Base-by-base conservation (phyloP, 345 rosid species). In the Carallia pectinifolia region DNA sequence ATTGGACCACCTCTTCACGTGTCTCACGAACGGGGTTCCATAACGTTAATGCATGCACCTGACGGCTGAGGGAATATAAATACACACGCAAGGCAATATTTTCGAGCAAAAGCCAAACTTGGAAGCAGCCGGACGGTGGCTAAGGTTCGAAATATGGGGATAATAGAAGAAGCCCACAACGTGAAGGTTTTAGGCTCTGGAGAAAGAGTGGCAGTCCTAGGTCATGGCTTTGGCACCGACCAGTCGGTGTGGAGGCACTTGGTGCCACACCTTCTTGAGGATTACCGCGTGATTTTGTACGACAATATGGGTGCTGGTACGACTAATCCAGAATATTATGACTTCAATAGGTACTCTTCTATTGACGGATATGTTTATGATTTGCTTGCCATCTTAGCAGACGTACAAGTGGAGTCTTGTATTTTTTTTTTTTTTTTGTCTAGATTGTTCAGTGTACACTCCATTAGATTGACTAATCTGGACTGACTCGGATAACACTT, bases 321-420 rank as follows among this genome's bases (percentile, higher is more conserved):
- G 6, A 66, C 76, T 9, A 48, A 66, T 65, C 71, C 66, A 0
- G 53, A 65, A 4, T 65, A 66, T 36, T 66, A 33, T 6, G 66
- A 72, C 12, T 73, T 66, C n/a, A 39, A 47, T n/a, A 66, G 76
- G 47, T 48, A 48, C 53, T 58, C 65, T 2, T 34, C 5, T 36
- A 19, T 72, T 58, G 71, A 72, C 1, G 76, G 70, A 4, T 66
- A 44, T 58, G 76, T 36, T 29, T n/a, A 27, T 48, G 69, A 71
- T 56, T 17, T 71, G 59, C 59, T 72, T 17, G 70, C 61, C 2
- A 65, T 66, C 7, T 36, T 59, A n/a, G 71, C 65, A 23, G 71
- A 72, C 50, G 34, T 58, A 19, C 17, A 66, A 30, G 61, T 72
- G 1, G 58, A 36, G 19, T 59, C 71, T 7, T 65, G 71, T 18